phyloP scores from a whole-genome alignment of 139 green algal species.

The Tetradesmus obliquus region DNA sequence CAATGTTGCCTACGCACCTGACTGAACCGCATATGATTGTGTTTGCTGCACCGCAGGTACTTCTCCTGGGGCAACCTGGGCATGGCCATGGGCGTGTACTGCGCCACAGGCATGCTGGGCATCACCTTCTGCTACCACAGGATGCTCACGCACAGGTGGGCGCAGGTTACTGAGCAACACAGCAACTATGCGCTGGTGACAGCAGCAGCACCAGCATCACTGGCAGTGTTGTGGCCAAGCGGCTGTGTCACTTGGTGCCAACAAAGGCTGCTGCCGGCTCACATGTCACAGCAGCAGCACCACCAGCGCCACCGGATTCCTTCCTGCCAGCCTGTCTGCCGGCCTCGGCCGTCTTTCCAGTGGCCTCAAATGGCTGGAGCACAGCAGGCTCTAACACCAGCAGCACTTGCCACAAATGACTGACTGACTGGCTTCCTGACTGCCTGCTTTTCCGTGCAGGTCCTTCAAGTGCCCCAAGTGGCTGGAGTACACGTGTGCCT shows the following conservation, averaged over 20 bases:
- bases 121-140: conserved; percentile 91
- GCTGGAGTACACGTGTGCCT: conserved; percentile 35
- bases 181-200: too few relatives aligned
- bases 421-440: too few relatives aligned
- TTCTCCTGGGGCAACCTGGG: conserved; percentile 55
- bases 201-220: too few relatives aligned
- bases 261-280: too few relatives aligned
- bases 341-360: too few relatives aligned
- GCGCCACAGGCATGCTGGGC: conserved; percentile 86
- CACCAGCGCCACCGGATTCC: too few relatives aligned
- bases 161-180: too few relatives aligned
- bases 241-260: too few relatives aligned
- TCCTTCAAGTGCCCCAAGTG: conserved; percentile 30
- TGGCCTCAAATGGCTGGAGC: too few relatives aligned
- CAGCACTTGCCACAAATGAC: too few relatives aligned
- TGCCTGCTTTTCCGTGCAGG: not conserved
- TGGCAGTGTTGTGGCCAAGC: not conserved
- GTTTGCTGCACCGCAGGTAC: not conserved
- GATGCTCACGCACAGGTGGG: conserved; percentile 64
- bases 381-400: too few relatives aligned
- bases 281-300: not conserved
- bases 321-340: too few relatives aligned
- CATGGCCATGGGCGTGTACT: conserved; percentile 73
- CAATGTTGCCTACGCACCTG: not conserved
- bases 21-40: not conserved